Conservation (phyloP, 1,284 basidiomycete genomes). For the Kalmanozyma brasiliensis region DNA sequence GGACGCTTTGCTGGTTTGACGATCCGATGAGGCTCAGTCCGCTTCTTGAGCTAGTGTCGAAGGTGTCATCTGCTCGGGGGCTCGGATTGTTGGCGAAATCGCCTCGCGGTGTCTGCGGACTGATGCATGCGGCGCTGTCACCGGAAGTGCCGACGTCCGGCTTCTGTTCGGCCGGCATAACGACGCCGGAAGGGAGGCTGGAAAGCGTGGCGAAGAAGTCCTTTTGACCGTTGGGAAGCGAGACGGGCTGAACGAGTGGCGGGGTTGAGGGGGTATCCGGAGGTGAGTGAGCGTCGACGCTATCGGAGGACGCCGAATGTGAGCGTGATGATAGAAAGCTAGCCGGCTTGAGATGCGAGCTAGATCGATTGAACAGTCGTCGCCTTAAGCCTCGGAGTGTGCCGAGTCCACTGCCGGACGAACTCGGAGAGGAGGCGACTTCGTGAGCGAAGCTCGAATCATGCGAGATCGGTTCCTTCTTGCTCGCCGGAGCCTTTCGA, state of each 20-base stretch:
- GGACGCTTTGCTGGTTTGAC: constrained; percentile 7
- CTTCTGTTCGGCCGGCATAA: not conserved
- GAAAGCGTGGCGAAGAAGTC: constrained; percentile 40
- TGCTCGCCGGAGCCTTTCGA: constrained; percentile 7
- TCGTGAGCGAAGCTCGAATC: constrained; percentile 15
- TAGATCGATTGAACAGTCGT: constrained; percentile 39
- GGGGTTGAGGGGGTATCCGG: constrained; percentile 45
- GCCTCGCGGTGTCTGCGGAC: constrained; percentile 21
- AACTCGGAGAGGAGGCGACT: not conserved
- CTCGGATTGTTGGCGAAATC: constrained; percentile 1
- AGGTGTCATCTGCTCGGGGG: constrained; percentile 1
- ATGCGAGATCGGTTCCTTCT: constrained; percentile 8
- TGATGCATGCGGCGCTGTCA: constrained; percentile 5
- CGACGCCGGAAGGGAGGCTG: constrained; percentile 16
- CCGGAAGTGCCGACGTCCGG: not conserved
- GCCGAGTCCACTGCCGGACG: constrained; percentile 7
- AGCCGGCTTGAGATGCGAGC: constrained; percentile 22
- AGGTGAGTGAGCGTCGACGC: constrained; percentile 34
- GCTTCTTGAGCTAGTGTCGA: constrained; percentile 7
- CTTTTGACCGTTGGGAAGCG: constrained; percentile 45
- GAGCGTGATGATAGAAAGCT: constrained; percentile 27
- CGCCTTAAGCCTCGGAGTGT: constrained; percentile 34
- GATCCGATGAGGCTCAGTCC: constrained; percentile 8
- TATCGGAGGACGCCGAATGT: constrained; percentile 37
- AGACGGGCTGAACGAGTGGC: constrained; percentile 27